phyloP scores from a whole-genome alignment of 768 basidiomycete genomes.

The Psilocybe cyanescens region DNA sequence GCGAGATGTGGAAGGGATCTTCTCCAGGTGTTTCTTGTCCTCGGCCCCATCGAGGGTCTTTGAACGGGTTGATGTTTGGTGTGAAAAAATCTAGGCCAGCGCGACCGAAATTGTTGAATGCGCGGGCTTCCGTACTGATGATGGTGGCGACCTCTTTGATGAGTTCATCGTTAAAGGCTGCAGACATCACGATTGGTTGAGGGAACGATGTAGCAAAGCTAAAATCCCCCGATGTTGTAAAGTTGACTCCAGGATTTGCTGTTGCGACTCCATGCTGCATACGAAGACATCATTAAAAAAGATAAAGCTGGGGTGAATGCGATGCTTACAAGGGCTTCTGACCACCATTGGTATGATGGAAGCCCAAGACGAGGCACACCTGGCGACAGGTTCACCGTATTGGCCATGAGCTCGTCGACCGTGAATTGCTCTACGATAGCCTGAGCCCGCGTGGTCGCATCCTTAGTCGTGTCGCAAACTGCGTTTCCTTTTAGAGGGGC shows the following conservation, averaged over 20 bases:
- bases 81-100: constrained; percentile 62
- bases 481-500: constrained; percentile 47
- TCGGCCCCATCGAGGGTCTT: constrained; percentile 66
- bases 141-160: constrained; percentile 51
- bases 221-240: constrained; percentile 52
- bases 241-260: constrained; percentile 52
- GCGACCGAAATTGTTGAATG: constrained; percentile 57
- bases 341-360: constrained; percentile 65
- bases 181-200: constrained; percentile 55
- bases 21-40: constrained; percentile 68
- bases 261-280: constrained; percentile 56
- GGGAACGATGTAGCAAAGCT: constrained; percentile 64
- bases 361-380: constrained; percentile 61
- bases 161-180: constrained; percentile 58
- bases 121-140: constrained; percentile 60
- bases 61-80: constrained; percentile 62
- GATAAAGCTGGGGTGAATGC: not conserved
- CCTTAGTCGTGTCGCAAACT: constrained; percentile 51
- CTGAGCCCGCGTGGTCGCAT: constrained; percentile 49
- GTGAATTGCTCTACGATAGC: constrained; percentile 54
- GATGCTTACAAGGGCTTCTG: constrained; percentile 53
- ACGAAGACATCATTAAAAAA: not conserved
- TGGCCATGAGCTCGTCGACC: constrained; percentile 51
- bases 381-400: constrained; percentile 51
- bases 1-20: constrained; percentile 55